phyloP scores from a whole-genome alignment of 1,284 basidiomycete genomes.

The Microbotryum saponariae region DNA sequence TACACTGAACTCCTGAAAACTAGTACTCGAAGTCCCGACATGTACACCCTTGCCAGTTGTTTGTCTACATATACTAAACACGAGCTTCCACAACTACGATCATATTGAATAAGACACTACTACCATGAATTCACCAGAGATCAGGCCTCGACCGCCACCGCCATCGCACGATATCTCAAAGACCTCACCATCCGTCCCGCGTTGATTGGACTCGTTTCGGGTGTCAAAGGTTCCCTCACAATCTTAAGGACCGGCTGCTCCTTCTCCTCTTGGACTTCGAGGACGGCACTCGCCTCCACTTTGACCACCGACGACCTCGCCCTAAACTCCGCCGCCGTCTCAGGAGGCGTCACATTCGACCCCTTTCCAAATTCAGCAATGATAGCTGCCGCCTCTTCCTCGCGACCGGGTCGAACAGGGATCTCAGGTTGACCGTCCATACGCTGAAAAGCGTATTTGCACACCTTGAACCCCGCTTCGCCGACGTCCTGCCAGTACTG shows the following conservation, averaged over 20 bases:
- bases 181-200: no score
- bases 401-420: slow-evolving; percentile 8
- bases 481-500: slow-evolving; percentile 55
- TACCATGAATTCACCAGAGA: neutral
- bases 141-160: no score
- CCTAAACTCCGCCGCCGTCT: neutral
- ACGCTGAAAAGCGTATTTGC: slow-evolving; percentile 61
- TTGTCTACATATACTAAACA: neutral
- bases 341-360: neutral
- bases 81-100: neutral
- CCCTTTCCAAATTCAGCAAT: neutral
- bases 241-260: neutral
- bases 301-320: neutral
- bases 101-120: neutral
- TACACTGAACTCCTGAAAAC: neutral
- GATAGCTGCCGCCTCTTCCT: slow-evolving; percentile 7
- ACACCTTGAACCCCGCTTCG: slow-evolving; percentile 58
- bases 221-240: neutral
- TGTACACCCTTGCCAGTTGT: neutral
- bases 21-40: neutral
- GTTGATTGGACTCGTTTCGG: no score
- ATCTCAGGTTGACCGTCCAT: slow-evolving; percentile 14
- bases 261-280: neutral
- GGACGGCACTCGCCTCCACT: neutral
- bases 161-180: no score